Evolutionary conservation across 768 basidiomycete genomes (phyloP), one percentile per base, ranked within the genome.

Genomic region (Pulveroboletus sp.): DNA sequence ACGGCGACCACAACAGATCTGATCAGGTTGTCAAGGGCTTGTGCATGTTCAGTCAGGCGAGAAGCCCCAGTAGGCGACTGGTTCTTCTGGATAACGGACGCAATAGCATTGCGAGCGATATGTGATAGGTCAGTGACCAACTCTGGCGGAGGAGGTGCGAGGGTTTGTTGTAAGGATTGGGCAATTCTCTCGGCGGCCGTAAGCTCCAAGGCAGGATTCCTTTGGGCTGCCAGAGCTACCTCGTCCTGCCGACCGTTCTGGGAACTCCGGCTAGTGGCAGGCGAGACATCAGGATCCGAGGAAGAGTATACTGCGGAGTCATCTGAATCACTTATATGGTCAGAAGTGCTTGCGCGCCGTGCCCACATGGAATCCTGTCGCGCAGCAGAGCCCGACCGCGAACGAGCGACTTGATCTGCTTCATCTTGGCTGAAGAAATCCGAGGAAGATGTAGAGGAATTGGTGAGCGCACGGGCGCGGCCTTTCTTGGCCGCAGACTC

Each of bases 251-350:
- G 57, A 47, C 61, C 64, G 37, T 45, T 64, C 35, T 68, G 68
- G 37, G 69, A 68, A 42, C 63, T 65, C 30, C 62, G 55, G 45
- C 69, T 68, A 4, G 60, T 57, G 16, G 60, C 54, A 26, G 67
- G 64, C 5, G 68, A 70, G 39, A 58, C 51, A 22, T 63, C 68
- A 12, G 57, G 60, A 50, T 67, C 66, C 49, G 68, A 67, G 37
- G 68, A 68, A 41, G 67, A 68, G 42, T 68, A 70, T 29, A 64
- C 49, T 4, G 86, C 87, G 10, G 88, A 91, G 61, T 86, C 84
- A 59, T 93, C 90, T 10, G 89, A 91, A 60, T 83, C 78, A 61
- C 89, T 89, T 45, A 78, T 68, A 45, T 78, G 77, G 35, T 75
- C 73, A 23, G 64, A 56, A 13, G 54, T 55, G 43, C 62, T 68